Evolutionary conservation across 2,329 filamentous ascomycete species (phyloP), one percentile per base, ranked within the genome.

Genomic region (Aspergillus sp.): DNA sequence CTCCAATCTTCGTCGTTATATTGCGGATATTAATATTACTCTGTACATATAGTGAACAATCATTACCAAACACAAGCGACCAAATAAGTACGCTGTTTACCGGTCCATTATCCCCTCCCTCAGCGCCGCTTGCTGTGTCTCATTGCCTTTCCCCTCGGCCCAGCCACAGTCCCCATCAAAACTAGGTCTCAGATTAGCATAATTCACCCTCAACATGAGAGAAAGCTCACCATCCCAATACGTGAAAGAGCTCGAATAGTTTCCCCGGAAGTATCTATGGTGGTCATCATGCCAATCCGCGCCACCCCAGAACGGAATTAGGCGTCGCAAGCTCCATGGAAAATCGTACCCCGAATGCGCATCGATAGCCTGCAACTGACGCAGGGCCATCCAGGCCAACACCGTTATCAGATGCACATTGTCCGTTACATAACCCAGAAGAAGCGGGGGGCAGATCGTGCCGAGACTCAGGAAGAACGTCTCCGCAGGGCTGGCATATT

Each of bases 311-410:
- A 97, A 91, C 44, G 93, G 93, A 55, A 66, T 6, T 6, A 98
- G 79, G 82, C 96, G 90, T 75, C 91, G 90, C 80, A 98, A 78
- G 69, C 89, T 93, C 92, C 92, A 98, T 59, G 93, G 93, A 80
- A 98, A 97, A 74, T 98, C 93, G 77, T 97, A 98, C 63, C 93
- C 93, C 68, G 89, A 93, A 81, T 98, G 93, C 39, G 93, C 89
- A 74, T 98, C 93, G 75, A 98, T 95, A 70, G 93, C 93, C 81
- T 98, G 93, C 84, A 96, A 93, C 24, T 97, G 83, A 66, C 93
- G 91, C 66, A 91, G 82, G 52, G 90, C 80, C 70, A 97, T 96
- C 93, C 93, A 98, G 62, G 88, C 72, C 80, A 97, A 96, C 90
- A 98, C 97, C 69, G 93, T 98, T 75, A 96, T 73, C 61, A 98